Base-by-base conservation (phyloP, 1,139 yeast genomes). In the Candida sp. region DNA sequence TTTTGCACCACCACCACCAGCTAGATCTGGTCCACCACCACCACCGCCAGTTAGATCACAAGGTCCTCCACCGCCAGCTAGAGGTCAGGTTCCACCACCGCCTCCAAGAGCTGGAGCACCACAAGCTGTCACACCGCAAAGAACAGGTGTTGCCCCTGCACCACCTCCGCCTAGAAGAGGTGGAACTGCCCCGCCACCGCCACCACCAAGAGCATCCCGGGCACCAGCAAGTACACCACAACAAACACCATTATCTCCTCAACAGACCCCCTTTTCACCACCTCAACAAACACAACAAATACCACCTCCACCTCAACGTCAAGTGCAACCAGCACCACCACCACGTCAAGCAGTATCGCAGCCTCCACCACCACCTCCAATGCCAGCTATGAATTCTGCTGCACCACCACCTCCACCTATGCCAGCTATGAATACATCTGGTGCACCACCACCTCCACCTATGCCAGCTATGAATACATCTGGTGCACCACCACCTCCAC, bases 201-300 rank as follows among this genome's bases (percentile, higher is more conserved):
- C 71, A 11, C 73, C 73, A 22, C 62, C 69, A 29, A 51, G 64
- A 39, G 54, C 57, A 21, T 54, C 38, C 43, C 60, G 68, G 36
- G 63, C 61, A 2, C 62, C 61, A 12, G 33, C 33, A 43, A 58
- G 43, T 49, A 45, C 47, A 11, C 50, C 52, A 2, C 45, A 44
- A 12, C 47, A 49, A 22, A 45, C 47, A 25, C 51, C 49, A 27
- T 49, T 50, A 27, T 34, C 42, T 25, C 35, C 23, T 32, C 29
- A 25, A 9, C 29, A 25, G 6, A 21, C 40, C 11, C 30, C 42
- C 5, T 42, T 42, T 23, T 43, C 41, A 33, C 39, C 37, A n/a
- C 47, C 46, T 12, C 49, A 58, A 5, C 55, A 57, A n/a, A n/a
- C n/a, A 4, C 63, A 62, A 7, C 55, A 27, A 19, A 29, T 25